phyloP scores from a whole-genome alignment of 768 basidiomycete genomes.

The Lactarius psammicola region DNA sequence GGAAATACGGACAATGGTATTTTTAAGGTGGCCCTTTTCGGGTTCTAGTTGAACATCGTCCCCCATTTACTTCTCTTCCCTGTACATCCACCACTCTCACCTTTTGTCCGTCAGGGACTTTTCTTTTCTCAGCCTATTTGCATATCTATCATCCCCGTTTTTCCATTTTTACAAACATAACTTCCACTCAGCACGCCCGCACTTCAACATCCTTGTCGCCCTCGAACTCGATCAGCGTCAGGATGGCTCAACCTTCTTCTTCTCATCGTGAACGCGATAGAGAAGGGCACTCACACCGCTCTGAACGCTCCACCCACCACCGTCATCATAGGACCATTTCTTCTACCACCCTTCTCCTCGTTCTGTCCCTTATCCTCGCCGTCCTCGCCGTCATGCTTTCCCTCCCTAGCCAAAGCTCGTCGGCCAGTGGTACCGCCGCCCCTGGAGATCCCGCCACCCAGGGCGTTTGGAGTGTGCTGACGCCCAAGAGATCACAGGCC shows the following conservation, averaged over 20 bases:
- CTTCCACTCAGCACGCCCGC: conserved; percentile 61
- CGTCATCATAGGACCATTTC: conserved; percentile 86
- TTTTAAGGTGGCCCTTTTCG: conserved; percentile 26
- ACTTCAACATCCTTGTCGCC: conserved; percentile 79
- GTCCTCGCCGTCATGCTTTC: conserved; percentile 92
- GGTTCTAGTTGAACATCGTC: conserved; percentile 34
- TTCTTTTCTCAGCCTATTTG: conserved; percentile 15
- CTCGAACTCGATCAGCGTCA: conserved; percentile 59
- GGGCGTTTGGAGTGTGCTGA: conserved; percentile 70
- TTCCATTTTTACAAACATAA: conserved; percentile 42
- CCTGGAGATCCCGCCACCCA: conserved; percentile 38
- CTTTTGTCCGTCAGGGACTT: conserved; percentile 31
- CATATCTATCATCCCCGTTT: conserved; percentile 5
- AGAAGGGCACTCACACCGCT: conserved; percentile 51
- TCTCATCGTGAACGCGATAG: conserved; percentile 63
- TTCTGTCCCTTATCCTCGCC: conserved; percentile 80
- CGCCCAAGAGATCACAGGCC: conserved; percentile 78
- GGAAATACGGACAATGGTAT: conserved; percentile 33
- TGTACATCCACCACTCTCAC: conserved; percentile 31
- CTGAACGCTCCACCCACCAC: conserved; percentile 61
- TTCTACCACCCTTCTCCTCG: conserved; percentile 83
- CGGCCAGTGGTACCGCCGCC: conserved; percentile 31
- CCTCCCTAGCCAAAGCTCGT: conserved; percentile 56
- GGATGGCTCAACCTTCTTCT: conserved; percentile 87
- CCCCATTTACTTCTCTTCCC: conserved; percentile 30